Conservation (phyloP, 225 moss, liverwort and hornwort species). For the Pseudoscleropodium purum region DNA sequence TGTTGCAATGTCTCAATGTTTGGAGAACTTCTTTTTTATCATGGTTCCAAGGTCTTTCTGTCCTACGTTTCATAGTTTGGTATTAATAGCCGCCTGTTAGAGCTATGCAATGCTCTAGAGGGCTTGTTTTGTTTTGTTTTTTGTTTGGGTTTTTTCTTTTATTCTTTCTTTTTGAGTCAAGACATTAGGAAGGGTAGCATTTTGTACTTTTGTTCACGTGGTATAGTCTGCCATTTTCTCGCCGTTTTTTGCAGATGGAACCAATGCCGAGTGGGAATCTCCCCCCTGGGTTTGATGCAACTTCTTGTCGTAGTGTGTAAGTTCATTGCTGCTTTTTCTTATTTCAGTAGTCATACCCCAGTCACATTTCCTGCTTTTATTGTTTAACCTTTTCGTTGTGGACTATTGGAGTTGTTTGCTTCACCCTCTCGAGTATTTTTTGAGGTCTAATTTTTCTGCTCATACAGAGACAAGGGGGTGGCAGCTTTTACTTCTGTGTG, state of each 20-base stretch:
- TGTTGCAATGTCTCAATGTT: not conserved
- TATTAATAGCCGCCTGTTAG: not conserved
- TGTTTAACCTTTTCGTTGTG: not conserved
- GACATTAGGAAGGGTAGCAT: not conserved
- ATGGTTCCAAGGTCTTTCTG: not conserved
- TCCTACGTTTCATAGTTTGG: not conserved
- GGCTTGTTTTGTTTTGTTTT: not conserved
- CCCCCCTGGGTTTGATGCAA: constrained; percentile 99
- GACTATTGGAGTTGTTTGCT: not conserved
- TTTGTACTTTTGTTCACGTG: constrained; percentile 17
- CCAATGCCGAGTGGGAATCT: constrained; percentile 99
- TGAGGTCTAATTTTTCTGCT: not conserved
- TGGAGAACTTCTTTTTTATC: not conserved
- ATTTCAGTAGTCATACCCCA: constrained; percentile 15
- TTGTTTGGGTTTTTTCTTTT: not conserved
- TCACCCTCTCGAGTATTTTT: not conserved
- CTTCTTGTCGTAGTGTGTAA: constrained; percentile 99
- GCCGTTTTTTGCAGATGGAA: constrained; percentile 99
- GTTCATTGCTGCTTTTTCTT: constrained; percentile 72
- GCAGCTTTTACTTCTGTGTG: not conserved
- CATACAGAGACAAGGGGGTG: not conserved
- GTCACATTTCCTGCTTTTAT: constrained; percentile 5
- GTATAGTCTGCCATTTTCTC: constrained; percentile 34
- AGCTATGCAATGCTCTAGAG: not conserved
- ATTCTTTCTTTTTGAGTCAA: not conserved